A percentile compares a stretch with the other conserved stretches of the same genome.
Evolutionary conservation across 768 basidiomycete species (phyloP).

Genomic region (Tylopilus vinaceipallidus): DNA sequence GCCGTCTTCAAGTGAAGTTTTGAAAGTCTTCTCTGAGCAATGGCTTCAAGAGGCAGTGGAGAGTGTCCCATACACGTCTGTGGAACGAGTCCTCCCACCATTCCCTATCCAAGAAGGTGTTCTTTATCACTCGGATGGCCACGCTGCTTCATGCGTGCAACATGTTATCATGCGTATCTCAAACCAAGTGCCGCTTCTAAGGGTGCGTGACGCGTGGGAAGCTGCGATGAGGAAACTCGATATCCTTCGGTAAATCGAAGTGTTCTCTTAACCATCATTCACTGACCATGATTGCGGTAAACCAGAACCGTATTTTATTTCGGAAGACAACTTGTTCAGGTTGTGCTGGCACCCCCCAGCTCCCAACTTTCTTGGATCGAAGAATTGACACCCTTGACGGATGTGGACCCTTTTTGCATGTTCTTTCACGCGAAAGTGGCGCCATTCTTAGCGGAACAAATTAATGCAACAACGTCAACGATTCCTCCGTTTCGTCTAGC

Average conservation of each 20-base stretch:
- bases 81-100: constrained; percentile 36
- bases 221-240: constrained; percentile 25
- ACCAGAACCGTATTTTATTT: constrained; percentile 34
- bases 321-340: constrained; percentile 27
- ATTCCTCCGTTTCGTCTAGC: constrained; percentile 16
- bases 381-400: constrained; percentile 1
- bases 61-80: not conserved
- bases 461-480: constrained; percentile 21
- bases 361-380: constrained; percentile 18
- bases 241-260: constrained; percentile 25
- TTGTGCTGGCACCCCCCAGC: constrained; percentile 20
- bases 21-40: constrained; percentile 16
- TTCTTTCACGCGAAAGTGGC: constrained; percentile 25
- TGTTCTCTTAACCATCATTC: not conserved
- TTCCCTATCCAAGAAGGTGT: constrained; percentile 50
- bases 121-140: constrained; percentile 39
- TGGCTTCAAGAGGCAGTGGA: constrained; percentile 15
- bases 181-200: constrained; percentile 15
- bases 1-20: not conserved
- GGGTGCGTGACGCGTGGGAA: constrained; percentile 36
- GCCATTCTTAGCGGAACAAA: constrained; percentile 18
- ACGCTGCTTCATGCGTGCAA: constrained; percentile 42
- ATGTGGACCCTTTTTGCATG: constrained; percentile 16
- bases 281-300: not conserved
- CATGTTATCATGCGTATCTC: constrained; percentile 38